Evolutionary conservation across 1,284 basidiomycete genomes (phyloP), one percentile per base, ranked within the genome.

Genomic region (Ceratobasidium papillatum): DNA sequence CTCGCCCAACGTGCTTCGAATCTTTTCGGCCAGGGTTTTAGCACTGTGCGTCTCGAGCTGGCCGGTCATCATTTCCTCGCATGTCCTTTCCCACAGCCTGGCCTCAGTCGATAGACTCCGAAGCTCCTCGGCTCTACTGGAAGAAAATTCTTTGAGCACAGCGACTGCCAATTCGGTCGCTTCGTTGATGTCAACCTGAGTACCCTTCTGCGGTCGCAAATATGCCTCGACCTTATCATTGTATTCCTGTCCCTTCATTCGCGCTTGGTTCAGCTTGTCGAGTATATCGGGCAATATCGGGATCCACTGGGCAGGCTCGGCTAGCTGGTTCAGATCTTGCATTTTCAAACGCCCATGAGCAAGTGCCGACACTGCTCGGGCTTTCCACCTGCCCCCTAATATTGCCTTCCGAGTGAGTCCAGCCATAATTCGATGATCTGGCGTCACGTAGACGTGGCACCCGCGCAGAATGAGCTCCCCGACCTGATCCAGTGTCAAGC

Each of bases 141-240:
- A 72, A 61, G 51, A 72, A 4, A 72, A 56, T 25, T 72, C 68
- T 25, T 72, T 72, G 68, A 72, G 68, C 41, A 41, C 68, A 7
- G 68, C 36, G 22, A 36, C 43, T 1, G 68, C 68, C 32, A 59
- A 27, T 27, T 72, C 61, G 38, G 61, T 45, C 27, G 56, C 68
- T 12, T 72, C 68, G 17, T 72, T 56, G n/a, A 72, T 72, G 7
- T 41, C 17, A 22, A 72, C 38, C 27, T 47, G 68, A 2, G 41
- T 59, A 7, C 68, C 54, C n/a, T 43, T 36, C 27, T 83, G 78
- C 54, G 87, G 87, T 19, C 84, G 81, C 32, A 92, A 80, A 91
- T 91, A 94, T 1, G 85, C 83, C 78, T 87, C 87, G 14, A 92
- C 92, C 78, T 91, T 89, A 82, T 88, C 90, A 81, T 94, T 91